These are phyloP conservation scores for Colletotrichum camelliae DNA, from an alignment of 2,329 filamentous ascomycete species.

Conservation along the genomic window DNA sequence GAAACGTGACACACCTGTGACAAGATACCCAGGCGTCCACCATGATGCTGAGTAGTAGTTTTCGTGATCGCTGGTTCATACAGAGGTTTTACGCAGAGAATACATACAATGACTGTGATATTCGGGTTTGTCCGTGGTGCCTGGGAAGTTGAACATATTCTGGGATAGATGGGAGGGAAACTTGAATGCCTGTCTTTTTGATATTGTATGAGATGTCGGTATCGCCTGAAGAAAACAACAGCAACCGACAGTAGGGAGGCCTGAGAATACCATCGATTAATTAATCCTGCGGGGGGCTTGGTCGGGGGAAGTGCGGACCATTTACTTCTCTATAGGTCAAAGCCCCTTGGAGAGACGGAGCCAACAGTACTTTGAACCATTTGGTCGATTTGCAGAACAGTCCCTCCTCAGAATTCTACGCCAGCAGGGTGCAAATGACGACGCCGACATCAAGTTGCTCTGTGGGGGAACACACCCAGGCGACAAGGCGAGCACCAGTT, in stretches of 20 bases:
- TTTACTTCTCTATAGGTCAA: background rate
- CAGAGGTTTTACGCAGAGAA: background rate
- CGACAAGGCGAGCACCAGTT: background rate
- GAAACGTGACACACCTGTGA: accelerated
- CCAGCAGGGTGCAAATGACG: accelerated
- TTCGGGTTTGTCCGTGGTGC: background rate
- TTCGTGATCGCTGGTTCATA: accelerated
- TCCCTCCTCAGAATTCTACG: background rate
- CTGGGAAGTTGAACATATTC: background rate
- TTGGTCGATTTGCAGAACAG: background rate
- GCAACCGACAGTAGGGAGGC: background rate
- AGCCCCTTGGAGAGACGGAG: background rate
- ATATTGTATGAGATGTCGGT: accelerated
- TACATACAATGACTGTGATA: background rate
- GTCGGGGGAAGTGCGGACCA: accelerated
- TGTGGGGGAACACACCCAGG: background rate
- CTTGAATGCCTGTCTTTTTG: background rate
- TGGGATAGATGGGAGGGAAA: background rate
- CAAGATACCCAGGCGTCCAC: background rate
- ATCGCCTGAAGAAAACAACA: background rate
- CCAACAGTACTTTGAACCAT: background rate
- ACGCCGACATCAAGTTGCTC: background rate
- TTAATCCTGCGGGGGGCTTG: accelerated
- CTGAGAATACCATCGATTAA: background rate
- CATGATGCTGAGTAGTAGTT: background rate